Conservation (phyloP, 495 filamentous ascomycete genomes). For the Penicillium ucsense region DNA sequence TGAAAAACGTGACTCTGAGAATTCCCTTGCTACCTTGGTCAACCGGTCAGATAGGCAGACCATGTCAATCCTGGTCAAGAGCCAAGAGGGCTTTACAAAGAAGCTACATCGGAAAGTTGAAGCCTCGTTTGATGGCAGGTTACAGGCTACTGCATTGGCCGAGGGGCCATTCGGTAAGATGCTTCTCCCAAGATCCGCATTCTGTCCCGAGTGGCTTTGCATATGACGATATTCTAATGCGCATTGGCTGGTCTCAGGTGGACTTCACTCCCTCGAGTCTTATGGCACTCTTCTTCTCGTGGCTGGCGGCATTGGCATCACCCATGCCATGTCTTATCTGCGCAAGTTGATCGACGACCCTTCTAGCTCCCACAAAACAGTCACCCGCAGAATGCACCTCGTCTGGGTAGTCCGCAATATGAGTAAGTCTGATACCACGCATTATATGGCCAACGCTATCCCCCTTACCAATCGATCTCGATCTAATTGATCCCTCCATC, state of each 20-base stretch:
- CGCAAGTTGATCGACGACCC: constrained; percentile 35
- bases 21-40: constrained; percentile 26
- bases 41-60: constrained; percentile 24
- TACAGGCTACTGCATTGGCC: constrained; percentile 38
- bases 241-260: constrained; percentile 16
- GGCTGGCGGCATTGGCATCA: constrained; percentile 52
- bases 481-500: not conserved
- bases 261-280: constrained; percentile 38
- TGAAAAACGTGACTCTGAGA: constrained; percentile 24
- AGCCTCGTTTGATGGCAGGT: constrained; percentile 26
- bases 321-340: constrained; percentile 46
- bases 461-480: too few species aligned
- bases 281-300: constrained; percentile 48
- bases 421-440: constrained; percentile 11
- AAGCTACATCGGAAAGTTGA: constrained; percentile 38
- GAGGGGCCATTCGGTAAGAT: constrained; percentile 47
- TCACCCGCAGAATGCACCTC: constrained; percentile 32
- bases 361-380: constrained; percentile 27
- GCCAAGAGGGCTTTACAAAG: constrained; percentile 45
- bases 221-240: not conserved
- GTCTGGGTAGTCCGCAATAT: constrained; percentile 34
- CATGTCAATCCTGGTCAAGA: constrained; percentile 45
- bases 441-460: too few species aligned
- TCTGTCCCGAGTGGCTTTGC: not conserved
- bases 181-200: not conserved